A percentile compares a stretch with the other conserved stretches of the same genome.
These are phyloP conservation scores for Microsporum canis DNA, from an alignment of 2,329 filamentous ascomycete species.

Conservation along the genomic window DNA sequence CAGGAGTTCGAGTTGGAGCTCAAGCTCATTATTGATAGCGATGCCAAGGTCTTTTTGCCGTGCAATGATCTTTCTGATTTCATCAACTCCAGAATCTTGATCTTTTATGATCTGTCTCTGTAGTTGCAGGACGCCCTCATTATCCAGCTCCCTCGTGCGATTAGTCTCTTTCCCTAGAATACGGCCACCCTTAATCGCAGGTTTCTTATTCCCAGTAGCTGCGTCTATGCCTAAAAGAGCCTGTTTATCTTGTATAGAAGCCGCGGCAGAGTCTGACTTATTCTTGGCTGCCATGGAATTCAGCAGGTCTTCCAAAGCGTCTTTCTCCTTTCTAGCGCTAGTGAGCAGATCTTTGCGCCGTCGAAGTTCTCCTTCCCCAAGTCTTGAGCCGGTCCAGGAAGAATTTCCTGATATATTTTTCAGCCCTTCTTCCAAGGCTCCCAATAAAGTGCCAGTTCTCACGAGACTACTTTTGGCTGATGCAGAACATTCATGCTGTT, in stretches of 20 bases:
- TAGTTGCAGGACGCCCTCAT: conserved; percentile 51
- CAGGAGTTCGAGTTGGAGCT: conserved; percentile 51
- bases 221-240: conserved; percentile 25
- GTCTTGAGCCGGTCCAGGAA: conserved; percentile 23
- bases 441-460: conserved; percentile 44
- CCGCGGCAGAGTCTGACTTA: conserved; percentile 35
- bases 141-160: conserved; percentile 51
- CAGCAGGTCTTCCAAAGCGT: conserved; percentile 49
- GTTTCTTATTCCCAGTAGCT: conserved; percentile 12
- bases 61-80: conserved; percentile 47
- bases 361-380: conserved; percentile 52
- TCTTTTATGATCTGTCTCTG: conserved; percentile 52
- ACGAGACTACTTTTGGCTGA: conserved; percentile 51
- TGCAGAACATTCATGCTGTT: conserved; percentile 52
- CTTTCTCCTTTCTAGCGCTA: conserved; percentile 49
- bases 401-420: conserved; percentile 27
- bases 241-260: conserved; percentile 38
- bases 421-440: conserved; percentile 47
- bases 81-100: conserved; percentile 50
- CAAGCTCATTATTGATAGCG: conserved; percentile 51
- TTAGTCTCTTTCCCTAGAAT: conserved; percentile 48
- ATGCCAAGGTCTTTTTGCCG: conserved; percentile 52
- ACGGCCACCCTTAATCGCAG: conserved; percentile 36
- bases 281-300: conserved; percentile 47
- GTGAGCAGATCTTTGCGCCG: conserved; percentile 48